Evolutionary conservation across 1,139 yeast species (phyloP), one percentile per base, ranked within the genome.

Genomic region (Saccharomyces hybrid): DNA sequence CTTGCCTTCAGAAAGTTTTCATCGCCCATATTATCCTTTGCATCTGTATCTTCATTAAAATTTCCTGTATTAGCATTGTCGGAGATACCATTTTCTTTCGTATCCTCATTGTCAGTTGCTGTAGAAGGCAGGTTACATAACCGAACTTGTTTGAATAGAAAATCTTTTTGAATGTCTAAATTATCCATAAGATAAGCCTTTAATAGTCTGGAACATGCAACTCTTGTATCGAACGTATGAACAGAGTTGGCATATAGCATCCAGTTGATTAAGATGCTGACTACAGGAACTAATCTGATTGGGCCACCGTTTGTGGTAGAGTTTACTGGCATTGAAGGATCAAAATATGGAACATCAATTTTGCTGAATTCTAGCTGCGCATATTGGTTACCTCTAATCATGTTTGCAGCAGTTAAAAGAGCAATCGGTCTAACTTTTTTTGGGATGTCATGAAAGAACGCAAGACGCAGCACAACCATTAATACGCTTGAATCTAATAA

Each of bases 291-390:
- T 14, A 63, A 52, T 7, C 47, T 38, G 4, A 16, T 20, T 38
- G 44, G 25, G 3, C 34, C n/a, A 2, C 63, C 64, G 16, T 65
- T 69, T 47, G 62, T 56, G 27, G 61, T 63, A 1, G 61, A 49
- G 52, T 62, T 46, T 30, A 54, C 46, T 1, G 89, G 88, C 57
- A 86, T 70, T n/a, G 88, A 78, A 7, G 97, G 90, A 66, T 90
- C 97, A 57, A 90, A 75, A 65, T 84, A 88, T 0, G 99, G 99
- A 5, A 93, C 97, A 68, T 93, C 98, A 25, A 91, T 84, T 55
- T 82, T 83, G 2, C 90, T 78, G 64, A 93, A 85, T 59, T 82
- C 82, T 26, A 73, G 73, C 69, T 90, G 97, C 38, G 86, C 77
- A 8, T 74, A 78, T 13, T 78, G 69, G 67, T 88, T 84, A 44